phyloP scores from a whole-genome alignment of 2,329 filamentous ascomycete species.

The Claviceps cyperi region DNA sequence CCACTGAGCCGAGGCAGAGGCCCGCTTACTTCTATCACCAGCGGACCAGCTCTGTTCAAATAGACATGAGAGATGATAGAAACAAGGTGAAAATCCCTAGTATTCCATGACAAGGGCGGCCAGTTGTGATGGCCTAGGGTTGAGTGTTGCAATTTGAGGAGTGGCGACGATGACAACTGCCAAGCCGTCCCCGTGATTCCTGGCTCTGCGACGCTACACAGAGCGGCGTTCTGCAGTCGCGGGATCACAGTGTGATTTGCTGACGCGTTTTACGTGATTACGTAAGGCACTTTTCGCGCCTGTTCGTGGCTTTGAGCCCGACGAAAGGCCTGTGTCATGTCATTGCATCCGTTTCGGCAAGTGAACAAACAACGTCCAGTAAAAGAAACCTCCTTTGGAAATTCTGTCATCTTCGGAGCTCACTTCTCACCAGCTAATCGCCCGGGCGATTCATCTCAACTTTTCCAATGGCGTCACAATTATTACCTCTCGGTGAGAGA shows the following conservation, averaged over 20 bases:
- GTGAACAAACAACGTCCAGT: not conserved
- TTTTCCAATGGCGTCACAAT: constrained; percentile 52
- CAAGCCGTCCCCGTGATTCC: no score
- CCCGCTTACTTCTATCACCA: constrained; percentile 15
- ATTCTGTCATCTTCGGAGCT: not conserved
- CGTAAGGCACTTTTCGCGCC: not conserved
- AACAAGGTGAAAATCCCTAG: not conserved
- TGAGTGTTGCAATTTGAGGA: not conserved
- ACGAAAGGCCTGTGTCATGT: not conserved
- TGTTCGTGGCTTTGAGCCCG: not conserved
- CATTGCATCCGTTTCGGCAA: not conserved
- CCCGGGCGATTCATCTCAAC: constrained; percentile 1
- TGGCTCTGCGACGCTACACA: no score
- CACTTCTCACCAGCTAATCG: not conserved
- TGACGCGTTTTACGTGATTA: not conserved
- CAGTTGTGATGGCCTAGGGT: constrained; percentile 9
- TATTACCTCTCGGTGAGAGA: constrained; percentile 51
- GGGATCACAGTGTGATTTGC: no score
- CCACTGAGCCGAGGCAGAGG: not conserved
- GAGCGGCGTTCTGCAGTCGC: no score
- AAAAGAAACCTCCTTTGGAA: not conserved
- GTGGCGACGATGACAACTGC: constrained; percentile 1
- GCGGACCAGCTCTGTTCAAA: constrained; percentile 5
- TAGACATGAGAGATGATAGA: constrained; percentile 10
- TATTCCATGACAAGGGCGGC: constrained; percentile 6